phyloP scores from a whole-genome alignment of 768 basidiomycete species.

The Lactarius tabidus region DNA sequence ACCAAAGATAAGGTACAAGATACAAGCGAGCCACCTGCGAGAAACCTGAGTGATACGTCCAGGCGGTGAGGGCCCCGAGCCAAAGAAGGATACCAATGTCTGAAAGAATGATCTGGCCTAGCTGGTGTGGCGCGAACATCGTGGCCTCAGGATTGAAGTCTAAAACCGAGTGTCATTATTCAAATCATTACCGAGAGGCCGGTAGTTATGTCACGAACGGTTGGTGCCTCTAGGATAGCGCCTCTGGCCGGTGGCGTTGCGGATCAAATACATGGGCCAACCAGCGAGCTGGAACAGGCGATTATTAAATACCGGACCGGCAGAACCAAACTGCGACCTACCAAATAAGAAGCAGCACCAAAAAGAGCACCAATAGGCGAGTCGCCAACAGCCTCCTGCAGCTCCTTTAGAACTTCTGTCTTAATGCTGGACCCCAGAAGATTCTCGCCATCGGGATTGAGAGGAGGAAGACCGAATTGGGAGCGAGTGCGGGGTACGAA shows the following conservation, averaged over 20 bases:
- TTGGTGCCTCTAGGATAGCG: constrained; percentile 75
- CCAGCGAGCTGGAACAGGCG: constrained; percentile 54
- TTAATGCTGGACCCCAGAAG: constrained; percentile 59
- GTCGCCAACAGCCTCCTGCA: constrained; percentile 87
- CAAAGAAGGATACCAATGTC: constrained; percentile 78
- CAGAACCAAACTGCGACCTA: constrained; percentile 29
- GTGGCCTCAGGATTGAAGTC: constrained; percentile 75
- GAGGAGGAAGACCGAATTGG: constrained; percentile 55
- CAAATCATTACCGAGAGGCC: not conserved
- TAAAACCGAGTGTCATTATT: constrained; percentile 26
- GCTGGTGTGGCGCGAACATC: constrained; percentile 85
- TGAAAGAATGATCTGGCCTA: constrained; percentile 70
- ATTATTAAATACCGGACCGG: not conserved
- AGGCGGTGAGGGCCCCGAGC: constrained; percentile 53
- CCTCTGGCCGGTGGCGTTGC: constrained; percentile 82
- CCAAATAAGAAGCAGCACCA: constrained; percentile 55
- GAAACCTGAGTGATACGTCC: constrained; percentile 62
- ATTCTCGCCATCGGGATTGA: constrained; percentile 68
- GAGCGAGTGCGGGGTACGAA: constrained; percentile 91
- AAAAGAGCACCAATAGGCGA: constrained; percentile 72
- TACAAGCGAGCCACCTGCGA: constrained; percentile 73
- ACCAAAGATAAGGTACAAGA: constrained; percentile 85
- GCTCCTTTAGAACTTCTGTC: constrained; percentile 62
- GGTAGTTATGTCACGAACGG: constrained; percentile 48
- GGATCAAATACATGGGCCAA: constrained; percentile 79